A percentile compares a stretch with the other conserved stretches of the same genome.
Conservation (phyloP, 805 yeast species). For the Kluyveromyces siamensis region DNA sequence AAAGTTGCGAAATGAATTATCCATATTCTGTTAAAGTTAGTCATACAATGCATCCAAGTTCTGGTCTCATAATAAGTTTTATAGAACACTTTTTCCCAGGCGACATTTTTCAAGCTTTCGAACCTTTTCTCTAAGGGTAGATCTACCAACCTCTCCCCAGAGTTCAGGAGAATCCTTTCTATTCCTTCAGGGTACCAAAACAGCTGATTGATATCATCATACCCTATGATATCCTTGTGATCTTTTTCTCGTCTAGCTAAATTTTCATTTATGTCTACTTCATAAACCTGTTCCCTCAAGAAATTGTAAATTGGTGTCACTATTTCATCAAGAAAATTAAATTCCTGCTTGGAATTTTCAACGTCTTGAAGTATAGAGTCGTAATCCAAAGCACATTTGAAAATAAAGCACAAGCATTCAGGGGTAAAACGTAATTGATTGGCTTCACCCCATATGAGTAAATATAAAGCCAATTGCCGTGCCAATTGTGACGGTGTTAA, state of each 20-base stretch:
- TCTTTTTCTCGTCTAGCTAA: conserved; percentile 60
- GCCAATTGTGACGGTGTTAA: conserved; percentile 49
- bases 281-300: conserved; percentile 58
- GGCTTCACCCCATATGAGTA: conserved; percentile 86
- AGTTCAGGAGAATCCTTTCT: conserved; percentile 41
- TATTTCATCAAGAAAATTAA: conserved; percentile 51
- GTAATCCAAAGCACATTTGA: conserved; percentile 74
- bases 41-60: conserved; percentile 65
- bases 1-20: conserved; percentile 63
- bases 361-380: conserved; percentile 37
- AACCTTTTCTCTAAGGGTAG: conserved; percentile 50
- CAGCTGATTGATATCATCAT: conserved; percentile 82
- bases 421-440: conserved; percentile 82
- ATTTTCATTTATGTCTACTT: conserved; percentile 36
- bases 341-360: conserved; percentile 31
- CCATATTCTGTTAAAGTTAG: conserved; percentile 75
- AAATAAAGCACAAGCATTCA: conserved; percentile 77
- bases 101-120: conserved; percentile 39
- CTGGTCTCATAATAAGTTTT: conserved; percentile 72
- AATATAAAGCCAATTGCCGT: conserved; percentile 59
- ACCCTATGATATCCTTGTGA: conserved; percentile 66
- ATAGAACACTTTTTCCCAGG: conserved; percentile 60
- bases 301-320: conserved; percentile 68
- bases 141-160: conserved; percentile 42
- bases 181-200: conserved; percentile 78